A percentile compares a stretch with the other conserved stretches of the same genome.
Conservation (phyloP, 768 basidiomycete genomes). For the Leccinellum albellum region DNA sequence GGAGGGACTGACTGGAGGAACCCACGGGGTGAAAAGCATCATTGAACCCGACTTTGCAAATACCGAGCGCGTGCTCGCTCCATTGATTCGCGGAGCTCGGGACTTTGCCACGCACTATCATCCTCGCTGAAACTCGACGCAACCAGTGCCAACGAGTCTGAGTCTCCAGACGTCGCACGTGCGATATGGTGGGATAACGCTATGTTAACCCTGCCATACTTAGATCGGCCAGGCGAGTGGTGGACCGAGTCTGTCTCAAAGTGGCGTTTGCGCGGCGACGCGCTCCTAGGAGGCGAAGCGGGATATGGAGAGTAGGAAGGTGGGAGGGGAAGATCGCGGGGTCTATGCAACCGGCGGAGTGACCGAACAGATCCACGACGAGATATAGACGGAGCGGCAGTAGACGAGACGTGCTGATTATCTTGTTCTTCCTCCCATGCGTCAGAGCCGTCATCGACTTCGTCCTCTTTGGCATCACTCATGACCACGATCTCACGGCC, state of each 20-base stretch:
- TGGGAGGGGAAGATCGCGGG: slow-evolving; percentile 25
- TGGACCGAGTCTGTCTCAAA: slow-evolving; percentile 28
- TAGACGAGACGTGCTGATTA: background rate
- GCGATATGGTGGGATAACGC: slow-evolving; percentile 13
- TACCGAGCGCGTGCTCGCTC: slow-evolving; percentile 41
- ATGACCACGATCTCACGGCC: slow-evolving; percentile 75
- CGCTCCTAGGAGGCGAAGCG: slow-evolving; percentile 25
- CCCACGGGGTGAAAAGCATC: no score
- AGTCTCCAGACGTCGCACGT: slow-evolving; percentile 36
- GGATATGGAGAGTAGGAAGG: slow-evolving; percentile 28
- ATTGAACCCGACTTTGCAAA: slow-evolving; percentile 17
- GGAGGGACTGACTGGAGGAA: no score
- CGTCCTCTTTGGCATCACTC: slow-evolving; percentile 70
- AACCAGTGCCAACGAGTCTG: slow-evolving; percentile 23
- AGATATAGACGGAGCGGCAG: slow-evolving; percentile 19
- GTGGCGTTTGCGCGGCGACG: slow-evolving; percentile 27
- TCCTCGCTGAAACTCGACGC: slow-evolving; percentile 41
- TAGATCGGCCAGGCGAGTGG: slow-evolving; percentile 22
- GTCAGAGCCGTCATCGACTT: slow-evolving; percentile 71
- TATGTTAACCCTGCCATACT: slow-evolving; percentile 7
- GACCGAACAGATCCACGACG: slow-evolving; percentile 28
- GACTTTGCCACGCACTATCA: slow-evolving; percentile 52
- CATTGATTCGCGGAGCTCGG: slow-evolving; percentile 69
- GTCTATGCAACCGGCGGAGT: slow-evolving; percentile 19
- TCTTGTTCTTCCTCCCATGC: slow-evolving; percentile 70